Percentiles rank a stretch among this genome's conserved stretches.
Conservation (phyloP, 768 basidiomycete species). For the Leccinellum rugosiceps region DNA sequence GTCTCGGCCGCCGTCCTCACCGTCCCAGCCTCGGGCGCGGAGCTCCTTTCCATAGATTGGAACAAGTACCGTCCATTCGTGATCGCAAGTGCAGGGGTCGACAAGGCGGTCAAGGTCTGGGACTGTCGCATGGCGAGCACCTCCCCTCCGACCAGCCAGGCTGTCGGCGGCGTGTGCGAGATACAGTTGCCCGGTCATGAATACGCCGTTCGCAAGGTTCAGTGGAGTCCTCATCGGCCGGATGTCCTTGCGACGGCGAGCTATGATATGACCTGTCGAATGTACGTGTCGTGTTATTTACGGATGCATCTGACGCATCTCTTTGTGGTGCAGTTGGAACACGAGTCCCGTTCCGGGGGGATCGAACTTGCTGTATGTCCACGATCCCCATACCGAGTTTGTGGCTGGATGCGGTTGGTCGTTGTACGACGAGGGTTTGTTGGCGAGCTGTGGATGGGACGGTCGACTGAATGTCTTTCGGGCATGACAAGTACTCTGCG, state of each 20-base stretch:
- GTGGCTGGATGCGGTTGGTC: conserved; percentile 92
- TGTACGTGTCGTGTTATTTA: conserved; percentile 51
- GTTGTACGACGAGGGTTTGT: conserved; percentile 80
- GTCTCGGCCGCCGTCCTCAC: conserved; percentile 71
- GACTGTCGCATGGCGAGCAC: conserved; percentile 82
- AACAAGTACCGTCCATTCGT: conserved; percentile 85
- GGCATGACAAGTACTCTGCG: conserved; percentile 29
- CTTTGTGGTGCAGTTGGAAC: conserved; percentile 57
- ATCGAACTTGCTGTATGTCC: conserved; percentile 60
- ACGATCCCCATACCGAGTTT: conserved; percentile 92
- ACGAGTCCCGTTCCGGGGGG: conserved; percentile 50
- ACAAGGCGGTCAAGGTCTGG: conserved; percentile 75
- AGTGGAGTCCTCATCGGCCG: conserved; percentile 81
- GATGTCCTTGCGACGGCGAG: conserved; percentile 69
- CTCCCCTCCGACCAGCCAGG: conserved; percentile 41
- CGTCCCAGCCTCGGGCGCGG: conserved; percentile 72
- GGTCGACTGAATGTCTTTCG: conserved; percentile 77
- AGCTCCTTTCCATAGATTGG: conserved; percentile 85
- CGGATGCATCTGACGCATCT: neutral
- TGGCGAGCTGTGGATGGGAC: conserved; percentile 95
- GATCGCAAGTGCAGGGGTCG: conserved; percentile 77
- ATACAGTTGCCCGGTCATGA: conserved; percentile 77
- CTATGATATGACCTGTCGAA: conserved; percentile 94
- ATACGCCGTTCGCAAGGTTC: conserved; percentile 84
- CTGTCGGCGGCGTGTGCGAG: conserved; percentile 73